These are phyloP conservation scores for Septoria linicola DNA, from an alignment of 2,329 filamentous ascomycete species.

Conservation along the genomic window DNA sequence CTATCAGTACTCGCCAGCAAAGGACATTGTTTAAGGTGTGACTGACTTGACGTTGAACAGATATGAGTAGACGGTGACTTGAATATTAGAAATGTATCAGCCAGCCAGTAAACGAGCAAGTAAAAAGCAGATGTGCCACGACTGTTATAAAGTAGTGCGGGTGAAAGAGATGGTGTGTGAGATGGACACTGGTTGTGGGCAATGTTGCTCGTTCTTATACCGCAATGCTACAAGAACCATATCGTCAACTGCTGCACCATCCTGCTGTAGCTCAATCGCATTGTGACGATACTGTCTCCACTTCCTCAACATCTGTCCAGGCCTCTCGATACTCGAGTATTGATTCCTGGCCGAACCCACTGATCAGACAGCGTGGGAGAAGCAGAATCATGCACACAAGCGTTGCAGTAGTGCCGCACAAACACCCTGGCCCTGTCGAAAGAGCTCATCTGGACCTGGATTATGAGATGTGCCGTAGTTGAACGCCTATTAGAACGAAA, in stretches of 20 bases:
- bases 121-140: constrained; percentile 19
- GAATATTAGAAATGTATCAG: neutral
- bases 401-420: neutral
- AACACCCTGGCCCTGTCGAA: neutral
- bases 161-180: neutral
- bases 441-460: neutral
- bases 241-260: constrained; percentile 7
- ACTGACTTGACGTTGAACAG: constrained; percentile 12
- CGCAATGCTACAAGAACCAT: neutral
- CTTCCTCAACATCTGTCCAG: neutral
- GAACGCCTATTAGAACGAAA: neutral
- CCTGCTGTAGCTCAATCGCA: constrained; percentile 23
- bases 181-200: constrained; percentile 3
- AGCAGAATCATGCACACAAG: neutral
- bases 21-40: neutral
- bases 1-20: neutral
- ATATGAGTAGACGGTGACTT: neutral
- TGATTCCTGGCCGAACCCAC: neutral
- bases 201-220: neutral
- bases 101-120: neutral
- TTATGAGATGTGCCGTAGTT: neutral
- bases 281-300: constrained; percentile 6
- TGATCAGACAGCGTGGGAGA: neutral
- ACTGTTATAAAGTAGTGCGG: neutral
- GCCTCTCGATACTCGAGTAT: neutral